Base-by-base conservation (phyloP, 2,329 filamentous ascomycete species). In the Dactylonectria estremocensis region DNA sequence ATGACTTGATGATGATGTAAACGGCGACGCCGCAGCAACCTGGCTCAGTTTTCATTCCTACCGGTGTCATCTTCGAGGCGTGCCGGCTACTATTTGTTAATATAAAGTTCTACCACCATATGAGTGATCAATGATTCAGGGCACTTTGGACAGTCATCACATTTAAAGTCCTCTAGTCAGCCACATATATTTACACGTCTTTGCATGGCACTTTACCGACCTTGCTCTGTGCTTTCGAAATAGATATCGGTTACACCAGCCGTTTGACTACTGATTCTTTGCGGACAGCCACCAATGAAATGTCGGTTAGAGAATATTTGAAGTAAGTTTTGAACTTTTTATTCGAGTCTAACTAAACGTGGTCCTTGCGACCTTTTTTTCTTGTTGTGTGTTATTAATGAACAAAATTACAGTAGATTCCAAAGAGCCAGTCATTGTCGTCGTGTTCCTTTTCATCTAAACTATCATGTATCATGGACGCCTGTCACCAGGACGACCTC, bases 401-500 rank as follows among this genome's bases (percentile, higher is more conserved):
- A 55, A 56, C 18, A 56, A 20, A 40, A 40, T 40, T 56, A 40
- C 33, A 56, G 53, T 56, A 56, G 22, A 45, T 43, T 40, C 43
- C 53, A 40, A 40, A 55, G 20, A 56, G 53, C 24, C 35, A 43
- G 50, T 53, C 50, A 35, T 53, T 53, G 50, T 13, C 50, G 31
- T 53, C 50, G 50, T 53, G 50, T 35, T 53, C n/a, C n/a, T 53
- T 53, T 53, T 53, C 50, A 37, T 53, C 31, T 53, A 37, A 55
- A 14, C 53, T 20, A 43, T n/a, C n/a, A n/a, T n/a, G n/a, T n/a
- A n/a, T 55, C 43, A 31, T 18, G 24, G 28, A 50, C 43, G 45
- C 6, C 56, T 28, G 20, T 49, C 43, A 59, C 31, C 18, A 58
- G 18, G 16, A 35, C 20, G 46, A 53, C 14, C 46, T 28, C 35